Percentiles rank a stretch among this genome's conserved stretches.
These are phyloP conservation scores for Austroboletus novae-zelandiae DNA, from an alignment of 1,284 basidiomycete genomes.

Conservation along the genomic window DNA sequence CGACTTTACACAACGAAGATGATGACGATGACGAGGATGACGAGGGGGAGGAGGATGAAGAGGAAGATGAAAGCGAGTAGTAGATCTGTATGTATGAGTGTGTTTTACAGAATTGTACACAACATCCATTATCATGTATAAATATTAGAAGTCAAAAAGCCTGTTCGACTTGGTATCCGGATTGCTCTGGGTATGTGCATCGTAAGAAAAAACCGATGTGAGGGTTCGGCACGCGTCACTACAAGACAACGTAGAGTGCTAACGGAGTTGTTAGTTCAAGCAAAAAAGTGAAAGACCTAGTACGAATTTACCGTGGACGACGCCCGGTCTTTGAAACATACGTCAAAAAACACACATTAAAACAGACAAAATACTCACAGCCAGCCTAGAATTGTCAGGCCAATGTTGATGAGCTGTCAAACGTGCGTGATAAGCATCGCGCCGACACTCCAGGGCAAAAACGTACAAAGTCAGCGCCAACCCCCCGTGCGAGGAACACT, in stretches of 20 bases:
- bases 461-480: slow-evolving; percentile 63
- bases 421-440: slow-evolving; percentile 1
- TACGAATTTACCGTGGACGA: slow-evolving; percentile 60
- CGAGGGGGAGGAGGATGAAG: neutral
- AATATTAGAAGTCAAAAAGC: no score
- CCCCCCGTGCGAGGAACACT: slow-evolving; percentile 79
- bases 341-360: slow-evolving; percentile 4
- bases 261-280: neutral
- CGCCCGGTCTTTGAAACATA: slow-evolving; percentile 53
- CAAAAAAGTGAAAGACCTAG: neutral
- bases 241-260: slow-evolving; percentile 76
- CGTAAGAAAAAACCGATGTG: no score
- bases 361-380: slow-evolving; percentile 44
- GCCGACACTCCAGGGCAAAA: neutral
- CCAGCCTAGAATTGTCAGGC: slow-evolving; percentile 69
- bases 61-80: no score
- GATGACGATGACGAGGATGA: slow-evolving; percentile 13
- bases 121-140: no score
- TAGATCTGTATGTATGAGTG: no score
- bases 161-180: no score
- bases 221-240: slow-evolving; percentile 39
- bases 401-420: slow-evolving; percentile 62
- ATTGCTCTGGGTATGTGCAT: no score
- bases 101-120: no score
- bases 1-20: slow-evolving; percentile 22